These are phyloP conservation scores for Geranium rotundifolium DNA, from an alignment of 345 rosid genomes.

Conservation along the genomic window DNA sequence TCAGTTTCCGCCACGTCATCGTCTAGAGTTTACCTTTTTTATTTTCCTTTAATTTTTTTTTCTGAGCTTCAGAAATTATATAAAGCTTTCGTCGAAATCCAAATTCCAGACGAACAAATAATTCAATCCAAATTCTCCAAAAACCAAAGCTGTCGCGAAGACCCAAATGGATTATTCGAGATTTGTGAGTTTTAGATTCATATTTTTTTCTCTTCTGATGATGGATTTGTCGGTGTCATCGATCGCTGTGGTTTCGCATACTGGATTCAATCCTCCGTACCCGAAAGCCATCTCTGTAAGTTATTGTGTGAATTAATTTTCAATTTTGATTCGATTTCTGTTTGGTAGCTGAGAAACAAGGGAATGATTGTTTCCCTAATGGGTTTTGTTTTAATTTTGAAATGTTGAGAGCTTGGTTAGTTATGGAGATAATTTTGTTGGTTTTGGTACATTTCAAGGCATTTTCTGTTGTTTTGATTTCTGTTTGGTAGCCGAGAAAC, in stretches of 20 bases:
- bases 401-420: not conserved
- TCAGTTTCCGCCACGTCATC: slow-evolving; percentile 37
- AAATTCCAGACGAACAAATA: not conserved
- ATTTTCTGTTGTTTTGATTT: too few species aligned
- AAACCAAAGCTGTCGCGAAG: not conserved
- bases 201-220: slow-evolving; percentile 28
- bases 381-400: not conserved
- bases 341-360: not conserved
- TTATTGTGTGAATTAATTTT: not conserved
- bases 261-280: slow-evolving; percentile 25
- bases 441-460: not conserved
- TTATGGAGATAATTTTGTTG: not conserved
- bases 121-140: not conserved
- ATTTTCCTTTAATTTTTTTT: too few species aligned
- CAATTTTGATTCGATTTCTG: not conserved
- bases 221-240: slow-evolving; percentile 14
- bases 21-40: slow-evolving; percentile 4
- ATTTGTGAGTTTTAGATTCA: slow-evolving; percentile 8
- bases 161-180: not conserved
- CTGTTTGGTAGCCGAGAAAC: not conserved
- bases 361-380: not conserved
- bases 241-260: slow-evolving; percentile 29
- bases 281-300: slow-evolving; percentile 79
- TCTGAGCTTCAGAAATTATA: not conserved
- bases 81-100: not conserved